Base-by-base conservation (phyloP, 768 basidiomycete genomes). In the Pleurotus djamor region DNA sequence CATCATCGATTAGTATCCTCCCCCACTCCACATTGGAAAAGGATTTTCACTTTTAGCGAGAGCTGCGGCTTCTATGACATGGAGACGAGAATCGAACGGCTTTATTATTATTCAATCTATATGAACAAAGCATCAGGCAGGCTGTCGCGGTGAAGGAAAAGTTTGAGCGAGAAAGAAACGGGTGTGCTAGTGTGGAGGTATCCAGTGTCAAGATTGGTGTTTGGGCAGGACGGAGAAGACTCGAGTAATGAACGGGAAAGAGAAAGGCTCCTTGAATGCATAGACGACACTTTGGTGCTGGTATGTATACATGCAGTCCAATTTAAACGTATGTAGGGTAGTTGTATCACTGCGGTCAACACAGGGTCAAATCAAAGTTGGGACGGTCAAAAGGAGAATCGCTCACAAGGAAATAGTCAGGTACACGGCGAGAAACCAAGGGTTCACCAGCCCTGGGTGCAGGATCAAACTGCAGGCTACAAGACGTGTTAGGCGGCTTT, bases 401-500 rank as follows among this genome's bases (percentile, higher is more conserved):
- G 79, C 87, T 68, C 69, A 94, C 92, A 71, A 94, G 83, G 85
- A 94, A 94, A 76, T 94, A 94, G 76, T 94, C 92, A 69, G 92
- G 92, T 75, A 94, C 92, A 74, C 92, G 90, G 76, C 92, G 85
- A 70, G 96, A 95, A 64, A 99, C 97, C 61, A 98, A 87, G 51
- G 97, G 97, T 74, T 99, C 97, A 66, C 97, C 97, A 69, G 96
- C 95, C 72, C 97, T 84, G 67, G 97, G 97, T 66, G 97, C 97
- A 70, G 97, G 97, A 77, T 99, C 97, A 76, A 98, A 99, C 86
- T 99, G 97, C 76, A 99, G 84, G 91, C 95, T 98, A 66, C 13
- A 28, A 43, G 44, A 17, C 49, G 38, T 48, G 56, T 37, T 48
- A n/a, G 63, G 17, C 41, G 17, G 16, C 16, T 34, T 34, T 34